phyloP scores from a whole-genome alignment of 129 eudicot genomes.

The Flaveria bidentis region DNA sequence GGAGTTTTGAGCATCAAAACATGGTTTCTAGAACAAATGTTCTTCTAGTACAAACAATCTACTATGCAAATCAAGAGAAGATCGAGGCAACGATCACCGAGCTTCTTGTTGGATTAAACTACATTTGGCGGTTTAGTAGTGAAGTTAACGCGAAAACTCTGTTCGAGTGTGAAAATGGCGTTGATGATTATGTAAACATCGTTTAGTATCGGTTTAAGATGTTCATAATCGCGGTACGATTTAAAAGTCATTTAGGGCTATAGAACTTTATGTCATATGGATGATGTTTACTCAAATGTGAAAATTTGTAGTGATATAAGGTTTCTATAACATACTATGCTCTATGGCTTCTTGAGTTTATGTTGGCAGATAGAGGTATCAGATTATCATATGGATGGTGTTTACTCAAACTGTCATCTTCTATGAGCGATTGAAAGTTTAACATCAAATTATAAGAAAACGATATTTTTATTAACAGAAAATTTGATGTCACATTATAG shows the following conservation, averaged over 20 bases:
- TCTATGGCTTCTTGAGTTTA: slow-evolving; percentile 7
- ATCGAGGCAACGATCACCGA: slow-evolving; percentile 63
- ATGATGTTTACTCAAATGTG: slow-evolving; percentile 25
- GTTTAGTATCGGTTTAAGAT: slow-evolving; percentile 21
- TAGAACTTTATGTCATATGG: slow-evolving; percentile 26
- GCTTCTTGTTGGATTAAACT: slow-evolving; percentile 83
- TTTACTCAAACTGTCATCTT: neutral
- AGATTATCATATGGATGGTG: no score
- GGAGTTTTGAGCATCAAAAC: slow-evolving; percentile 81
- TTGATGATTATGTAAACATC: slow-evolving; percentile 39
- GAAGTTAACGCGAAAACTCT: slow-evolving; percentile 59
- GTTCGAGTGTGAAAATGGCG: slow-evolving; percentile 55
- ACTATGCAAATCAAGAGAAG: slow-evolving; percentile 76
- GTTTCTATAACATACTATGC: slow-evolving; percentile 3
- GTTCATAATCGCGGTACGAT: neutral
- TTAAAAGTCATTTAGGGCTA: slow-evolving; percentile 18
- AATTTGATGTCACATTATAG: no score
- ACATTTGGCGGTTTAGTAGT: slow-evolving; percentile 74
- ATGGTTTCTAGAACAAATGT: slow-evolving; percentile 55
- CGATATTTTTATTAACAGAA: no score
- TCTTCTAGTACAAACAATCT: slow-evolving; percentile 70
- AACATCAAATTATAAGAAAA: no score
- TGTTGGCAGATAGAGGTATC: neutral
- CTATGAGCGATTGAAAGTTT: no score
- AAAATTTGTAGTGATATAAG: slow-evolving; percentile 18